Conservation (phyloP, 441 rosid genomes). For the Omphalea diandra region DNA sequence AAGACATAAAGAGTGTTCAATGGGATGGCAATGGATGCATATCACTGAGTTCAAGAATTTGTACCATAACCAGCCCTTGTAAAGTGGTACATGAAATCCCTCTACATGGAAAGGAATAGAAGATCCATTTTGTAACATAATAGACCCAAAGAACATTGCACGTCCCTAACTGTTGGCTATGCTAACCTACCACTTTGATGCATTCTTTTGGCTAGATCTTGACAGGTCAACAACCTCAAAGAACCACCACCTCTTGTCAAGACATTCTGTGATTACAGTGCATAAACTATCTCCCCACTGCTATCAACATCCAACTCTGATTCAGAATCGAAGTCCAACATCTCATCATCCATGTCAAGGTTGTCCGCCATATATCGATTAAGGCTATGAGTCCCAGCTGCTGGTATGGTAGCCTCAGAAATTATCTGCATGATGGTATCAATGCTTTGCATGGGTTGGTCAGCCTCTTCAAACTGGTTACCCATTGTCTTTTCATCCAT, state of each 20-base stretch:
- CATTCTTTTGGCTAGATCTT: slow-evolving; percentile 1
- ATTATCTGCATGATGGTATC: slow-evolving; percentile 95
- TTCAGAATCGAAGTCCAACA: slow-evolving; percentile 83
- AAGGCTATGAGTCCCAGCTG: slow-evolving; percentile 58
- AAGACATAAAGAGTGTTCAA: slow-evolving; percentile 14
- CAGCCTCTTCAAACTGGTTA: slow-evolving; percentile 79
- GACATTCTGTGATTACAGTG: slow-evolving; percentile 43
- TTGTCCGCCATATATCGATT: slow-evolving; percentile 67
- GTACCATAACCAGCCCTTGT: slow-evolving; percentile 16
- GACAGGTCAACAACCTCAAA: background rate
- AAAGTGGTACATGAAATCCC: slow-evolving; percentile 14
- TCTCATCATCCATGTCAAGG: slow-evolving; percentile 82
- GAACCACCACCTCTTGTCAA: background rate
- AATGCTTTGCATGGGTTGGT: slow-evolving; percentile 80
- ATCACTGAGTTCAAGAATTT: slow-evolving; percentile 7
- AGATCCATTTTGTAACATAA: slow-evolving; percentile 23
- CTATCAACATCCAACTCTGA: slow-evolving; percentile 92
- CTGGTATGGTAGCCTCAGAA: slow-evolving; percentile 88
- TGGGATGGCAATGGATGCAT: background rate
- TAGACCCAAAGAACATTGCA: slow-evolving; percentile 13
- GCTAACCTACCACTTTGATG: slow-evolving; percentile 17
- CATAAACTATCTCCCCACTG: slow-evolving; percentile 93
- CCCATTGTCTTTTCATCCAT: slow-evolving; percentile 58
- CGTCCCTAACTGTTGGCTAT: slow-evolving; percentile 18
- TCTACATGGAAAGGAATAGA: slow-evolving; percentile 16